Base-by-base conservation (phyloP, 2,329 filamentous ascomycete species). In the Alternaria sp. region DNA sequence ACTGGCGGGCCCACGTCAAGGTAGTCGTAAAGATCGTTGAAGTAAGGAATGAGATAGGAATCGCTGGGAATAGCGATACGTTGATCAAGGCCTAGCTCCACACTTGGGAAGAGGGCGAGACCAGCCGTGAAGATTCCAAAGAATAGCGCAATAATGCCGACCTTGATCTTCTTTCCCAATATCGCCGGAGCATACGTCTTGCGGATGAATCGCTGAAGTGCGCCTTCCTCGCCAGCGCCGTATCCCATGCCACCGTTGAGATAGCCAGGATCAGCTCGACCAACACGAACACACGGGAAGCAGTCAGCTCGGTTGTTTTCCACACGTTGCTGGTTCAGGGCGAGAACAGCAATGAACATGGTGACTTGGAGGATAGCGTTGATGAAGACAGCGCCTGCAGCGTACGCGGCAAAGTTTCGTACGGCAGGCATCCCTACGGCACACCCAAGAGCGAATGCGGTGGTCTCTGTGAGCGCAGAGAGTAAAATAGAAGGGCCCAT, bases 361-460 rank as follows among this genome's bases (percentile, higher is more conserved):
- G 96, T 99, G 69, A 98, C 91, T 79, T 99, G 96, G 6, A 99
- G 84, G n/a, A 98, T 79, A 0, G 96, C 96, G 77, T 99, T 99
- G 85, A 99, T 95, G 72, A 98, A 90, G 11, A 99, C 96, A 11
- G 96, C 96, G 54, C 96, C 96, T 2, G 96, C 94, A 12, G 96
- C 96, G 77, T 99, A 99, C 3, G 95, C 90, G 15, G 96, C 96
- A 81, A 99, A 99, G 80, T 99, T 99, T 66, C 93, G 89, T 46
- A 99, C 96, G 2, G 96, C 96, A 15, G 96, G 96, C 96, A 99
- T 99, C 52, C 94, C 94, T 7, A 97, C 96, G 65, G 96, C 95
- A 45, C 93, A 92, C 12, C 96, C 96, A 11, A 99, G 86, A 2
- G 93, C 91, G 79, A 99, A 99, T 3, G 95, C 94, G 23, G 94